These are phyloP conservation scores for Ceratobasidium sp. DNA, from an alignment of 1,284 basidiomycete genomes.

Conservation along the genomic window DNA sequence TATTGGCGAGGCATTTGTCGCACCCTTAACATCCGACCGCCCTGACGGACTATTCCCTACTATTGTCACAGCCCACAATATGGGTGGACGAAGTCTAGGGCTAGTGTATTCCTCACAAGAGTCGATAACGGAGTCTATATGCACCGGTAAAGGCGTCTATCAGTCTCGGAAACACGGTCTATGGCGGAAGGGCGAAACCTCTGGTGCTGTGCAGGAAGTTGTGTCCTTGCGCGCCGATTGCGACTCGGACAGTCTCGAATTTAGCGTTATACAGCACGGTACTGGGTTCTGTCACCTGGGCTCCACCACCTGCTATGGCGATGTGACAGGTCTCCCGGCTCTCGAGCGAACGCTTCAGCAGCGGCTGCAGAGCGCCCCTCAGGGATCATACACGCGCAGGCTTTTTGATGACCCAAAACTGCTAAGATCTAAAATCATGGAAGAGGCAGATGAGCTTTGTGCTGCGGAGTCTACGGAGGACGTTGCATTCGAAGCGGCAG, in stretches of 20 bases:
- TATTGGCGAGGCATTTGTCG: slow-evolving; percentile 86
- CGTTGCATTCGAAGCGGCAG: slow-evolving; percentile 96
- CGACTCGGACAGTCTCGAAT: slow-evolving; percentile 92
- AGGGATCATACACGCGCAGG: slow-evolving; percentile 91
- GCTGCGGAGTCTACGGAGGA: slow-evolving; percentile 83
- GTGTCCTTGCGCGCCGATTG: slow-evolving; percentile 89
- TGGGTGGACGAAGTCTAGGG: slow-evolving; percentile 83
- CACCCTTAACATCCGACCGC: slow-evolving; percentile 85
- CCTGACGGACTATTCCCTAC: slow-evolving; percentile 94
- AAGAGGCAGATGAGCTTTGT: slow-evolving; percentile 97
- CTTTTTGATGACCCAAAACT: slow-evolving; percentile 87
- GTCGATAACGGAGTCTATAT: slow-evolving; percentile 88
- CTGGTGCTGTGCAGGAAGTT: slow-evolving; percentile 91
- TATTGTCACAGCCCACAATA: slow-evolving; percentile 80
- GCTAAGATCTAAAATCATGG: slow-evolving; percentile 93
- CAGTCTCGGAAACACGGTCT: slow-evolving; percentile 96
- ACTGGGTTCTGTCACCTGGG: slow-evolving; percentile 94
- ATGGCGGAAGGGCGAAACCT: slow-evolving; percentile 98
- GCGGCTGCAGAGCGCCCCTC: slow-evolving; percentile 79
- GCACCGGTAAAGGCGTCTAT: slow-evolving; percentile 92
- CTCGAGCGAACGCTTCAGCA: slow-evolving; percentile 85
- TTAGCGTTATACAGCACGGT: slow-evolving; percentile 90
- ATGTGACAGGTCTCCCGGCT: slow-evolving; percentile 77
- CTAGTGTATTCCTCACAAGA: slow-evolving; percentile 96
- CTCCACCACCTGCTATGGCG: slow-evolving; percentile 87